These are phyloP conservation scores for Paraleonurus japonicus DNA, from an alignment of 257 asterid genomes.

Conservation along the genomic window DNA sequence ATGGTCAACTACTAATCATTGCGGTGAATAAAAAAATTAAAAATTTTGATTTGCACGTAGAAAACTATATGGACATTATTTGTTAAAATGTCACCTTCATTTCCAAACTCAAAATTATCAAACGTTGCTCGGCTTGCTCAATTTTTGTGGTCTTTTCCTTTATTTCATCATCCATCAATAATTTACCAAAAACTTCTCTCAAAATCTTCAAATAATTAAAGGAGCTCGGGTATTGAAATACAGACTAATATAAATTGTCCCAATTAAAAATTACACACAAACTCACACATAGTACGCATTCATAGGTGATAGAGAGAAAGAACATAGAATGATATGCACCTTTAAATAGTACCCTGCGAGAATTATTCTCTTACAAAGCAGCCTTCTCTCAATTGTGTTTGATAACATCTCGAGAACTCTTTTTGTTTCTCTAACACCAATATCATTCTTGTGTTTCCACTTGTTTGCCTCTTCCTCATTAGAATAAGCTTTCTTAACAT, in stretches of 20 bases:
- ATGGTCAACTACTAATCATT: not conserved
- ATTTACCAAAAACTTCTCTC: conserved; percentile 22
- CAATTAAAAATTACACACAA: too few species aligned
- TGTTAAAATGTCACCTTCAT: conserved; percentile 53
- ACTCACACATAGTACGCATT: not conserved
- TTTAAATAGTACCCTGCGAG: conserved; percentile 58
- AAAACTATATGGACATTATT: too few species aligned
- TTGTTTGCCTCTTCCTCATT: conserved; percentile 94
- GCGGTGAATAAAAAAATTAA: not conserved
- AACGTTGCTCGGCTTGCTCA: conserved; percentile 83
- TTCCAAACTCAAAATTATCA: conserved; percentile 74
- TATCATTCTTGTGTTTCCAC: conserved; percentile 91
- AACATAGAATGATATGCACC: conserved; percentile 41
- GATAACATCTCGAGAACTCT: conserved; percentile 72
- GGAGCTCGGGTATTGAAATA: too few species aligned
- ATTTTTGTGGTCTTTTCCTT: conserved; percentile 65
- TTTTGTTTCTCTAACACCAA: too few species aligned
- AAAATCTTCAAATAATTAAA: conserved; percentile 3
- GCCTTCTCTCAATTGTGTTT: conserved; percentile 80
- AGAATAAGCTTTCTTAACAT: conserved; percentile 83
- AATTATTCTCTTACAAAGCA: conserved; percentile 75
- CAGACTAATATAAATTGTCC: too few species aligned
- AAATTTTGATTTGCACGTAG: too few species aligned
- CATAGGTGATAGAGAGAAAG: not conserved
- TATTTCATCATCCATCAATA: conserved; percentile 73